A percentile compares a stretch with the other conserved stretches of the same genome.
phyloP scores from a whole-genome alignment of 306 rosid genomes.

The Albizia julibrissin region DNA sequence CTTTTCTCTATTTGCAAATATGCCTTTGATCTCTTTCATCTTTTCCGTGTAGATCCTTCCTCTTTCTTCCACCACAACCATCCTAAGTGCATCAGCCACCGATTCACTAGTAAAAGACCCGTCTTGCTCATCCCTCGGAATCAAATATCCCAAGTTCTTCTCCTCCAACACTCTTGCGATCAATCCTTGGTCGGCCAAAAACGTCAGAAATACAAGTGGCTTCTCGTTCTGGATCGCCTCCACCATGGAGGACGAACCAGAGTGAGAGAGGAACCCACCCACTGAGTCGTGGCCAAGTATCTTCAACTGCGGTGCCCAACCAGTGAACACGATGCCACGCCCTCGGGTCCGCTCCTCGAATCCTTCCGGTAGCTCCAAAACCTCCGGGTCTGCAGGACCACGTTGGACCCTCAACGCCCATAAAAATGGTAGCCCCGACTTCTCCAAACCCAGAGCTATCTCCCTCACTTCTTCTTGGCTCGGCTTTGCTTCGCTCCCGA shows the following conservation, averaged over 20 bases:
- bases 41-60: slow-evolving; percentile 37
- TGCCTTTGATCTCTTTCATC: neutral
- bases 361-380: slow-evolving; percentile 35
- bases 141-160: slow-evolving; percentile 29
- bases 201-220: slow-evolving; percentile 12
- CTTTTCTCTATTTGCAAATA: neutral
- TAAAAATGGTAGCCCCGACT: neutral
- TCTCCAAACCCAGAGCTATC: slow-evolving; percentile 16
- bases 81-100: slow-evolving; percentile 1
- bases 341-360: slow-evolving; percentile 42
- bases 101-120: slow-evolving; percentile 33
- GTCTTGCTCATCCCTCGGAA: slow-evolving; percentile 32
- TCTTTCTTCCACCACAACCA: slow-evolving; percentile 30
- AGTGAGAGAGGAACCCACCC: slow-evolving; percentile 16
- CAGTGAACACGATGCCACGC: slow-evolving; percentile 34
- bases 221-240: neutral
- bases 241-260: slow-evolving; percentile 1
- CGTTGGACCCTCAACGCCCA: neutral
- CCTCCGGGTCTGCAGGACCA: slow-evolving; percentile 15
- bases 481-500: slow-evolving; percentile 41
- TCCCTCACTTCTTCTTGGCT: slow-evolving; percentile 38
- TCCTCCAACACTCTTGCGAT: slow-evolving; percentile 32
- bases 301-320: slow-evolving; percentile 39
- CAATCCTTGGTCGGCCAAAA: slow-evolving; percentile 35
- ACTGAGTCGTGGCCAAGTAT: slow-evolving; percentile 22